These are phyloP conservation scores for Auxenochlorella protothecoides DNA, from an alignment of 139 green algal genomes.

Conservation along the genomic window DNA sequence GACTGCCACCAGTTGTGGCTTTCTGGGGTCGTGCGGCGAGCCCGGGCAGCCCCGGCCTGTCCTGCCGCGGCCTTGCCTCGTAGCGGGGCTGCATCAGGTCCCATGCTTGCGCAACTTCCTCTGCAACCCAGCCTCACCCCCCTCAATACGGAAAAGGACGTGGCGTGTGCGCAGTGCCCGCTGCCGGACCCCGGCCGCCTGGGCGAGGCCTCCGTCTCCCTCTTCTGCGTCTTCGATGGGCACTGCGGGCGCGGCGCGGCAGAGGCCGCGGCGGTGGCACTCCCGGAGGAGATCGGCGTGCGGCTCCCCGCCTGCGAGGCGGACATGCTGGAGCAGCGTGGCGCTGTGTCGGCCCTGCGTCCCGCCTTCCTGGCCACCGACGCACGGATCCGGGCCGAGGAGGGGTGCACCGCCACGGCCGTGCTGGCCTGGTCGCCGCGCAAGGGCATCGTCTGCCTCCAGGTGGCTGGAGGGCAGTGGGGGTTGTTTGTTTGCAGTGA, in stretches of 20 bases:
- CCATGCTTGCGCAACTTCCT: background rate
- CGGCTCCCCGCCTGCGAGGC: slow-evolving; percentile 4
- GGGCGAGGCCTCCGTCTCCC: background rate
- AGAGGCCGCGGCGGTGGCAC: slow-evolving; percentile 9
- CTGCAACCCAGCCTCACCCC: background rate
- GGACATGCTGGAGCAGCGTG: slow-evolving; percentile 4
- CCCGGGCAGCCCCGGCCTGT: background rate
- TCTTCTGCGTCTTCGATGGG: slow-evolving; percentile 58
- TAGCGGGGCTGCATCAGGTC: no score
- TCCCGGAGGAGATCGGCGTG: slow-evolving; percentile 33
- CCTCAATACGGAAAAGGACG: slow-evolving; percentile 16
- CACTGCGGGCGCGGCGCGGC: slow-evolving; percentile 44
- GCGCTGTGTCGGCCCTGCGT: background rate
- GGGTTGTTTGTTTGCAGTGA: no score
- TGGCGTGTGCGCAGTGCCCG: slow-evolving; percentile 24
- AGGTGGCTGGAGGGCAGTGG: background rate
- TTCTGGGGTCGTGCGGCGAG: no score
- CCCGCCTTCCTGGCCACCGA: slow-evolving; percentile 31
- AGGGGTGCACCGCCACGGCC: slow-evolving; percentile 64
- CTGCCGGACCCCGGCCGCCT: slow-evolving; percentile 18
- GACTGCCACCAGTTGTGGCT: no score
- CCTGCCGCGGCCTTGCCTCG: background rate
- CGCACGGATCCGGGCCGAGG: slow-evolving; percentile 22
- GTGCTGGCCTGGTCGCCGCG: slow-evolving; percentile 45
- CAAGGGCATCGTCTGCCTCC: slow-evolving; percentile 22